These are phyloP conservation scores for Beauveria sp. DNA, from an alignment of 2,329 filamentous ascomycete species.

Conservation along the genomic window DNA sequence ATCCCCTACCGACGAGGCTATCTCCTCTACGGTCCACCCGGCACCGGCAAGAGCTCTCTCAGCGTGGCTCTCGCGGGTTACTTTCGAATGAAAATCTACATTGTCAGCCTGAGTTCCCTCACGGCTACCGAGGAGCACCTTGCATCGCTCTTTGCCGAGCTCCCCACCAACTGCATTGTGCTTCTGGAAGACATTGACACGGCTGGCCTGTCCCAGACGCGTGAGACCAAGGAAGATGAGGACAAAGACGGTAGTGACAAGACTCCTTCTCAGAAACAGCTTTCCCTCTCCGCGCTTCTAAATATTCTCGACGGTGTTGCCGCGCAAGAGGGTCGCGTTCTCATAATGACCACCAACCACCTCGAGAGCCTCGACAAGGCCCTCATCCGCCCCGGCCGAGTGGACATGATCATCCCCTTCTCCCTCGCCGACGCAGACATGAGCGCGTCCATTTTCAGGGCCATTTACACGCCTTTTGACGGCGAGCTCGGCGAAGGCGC, in stretches of 20 bases:
- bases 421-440: constrained; percentile 46
- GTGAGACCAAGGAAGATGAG: constrained; percentile 27
- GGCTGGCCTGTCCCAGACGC: constrained; percentile 58
- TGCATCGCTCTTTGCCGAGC: constrained; percentile 53
- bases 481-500: constrained; percentile 21
- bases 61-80: constrained; percentile 63
- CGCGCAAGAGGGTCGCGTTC: constrained; percentile 52
- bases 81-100: constrained; percentile 65
- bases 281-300: constrained; percentile 69
- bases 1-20: constrained; percentile 84
- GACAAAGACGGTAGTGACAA: constrained; percentile 16
- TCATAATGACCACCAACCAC: constrained; percentile 61
- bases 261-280: constrained; percentile 20
- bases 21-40: constrained; percentile 71
- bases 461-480: constrained; percentile 49
- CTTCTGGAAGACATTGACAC: constrained; percentile 72
- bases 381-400: constrained; percentile 50
- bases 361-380: constrained; percentile 54
- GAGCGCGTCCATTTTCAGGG: constrained; percentile 46
- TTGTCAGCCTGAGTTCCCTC: constrained; percentile 58
- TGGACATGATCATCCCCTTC: constrained; percentile 54
- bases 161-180: constrained; percentile 64
- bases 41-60: constrained; percentile 70
- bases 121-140: constrained; percentile 59
- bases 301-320: constrained; percentile 74